Evolutionary conservation across 306 rosid genomes (phyloP), one percentile per base, ranked within the genome.

Genomic region (Quillaja saponaria): DNA sequence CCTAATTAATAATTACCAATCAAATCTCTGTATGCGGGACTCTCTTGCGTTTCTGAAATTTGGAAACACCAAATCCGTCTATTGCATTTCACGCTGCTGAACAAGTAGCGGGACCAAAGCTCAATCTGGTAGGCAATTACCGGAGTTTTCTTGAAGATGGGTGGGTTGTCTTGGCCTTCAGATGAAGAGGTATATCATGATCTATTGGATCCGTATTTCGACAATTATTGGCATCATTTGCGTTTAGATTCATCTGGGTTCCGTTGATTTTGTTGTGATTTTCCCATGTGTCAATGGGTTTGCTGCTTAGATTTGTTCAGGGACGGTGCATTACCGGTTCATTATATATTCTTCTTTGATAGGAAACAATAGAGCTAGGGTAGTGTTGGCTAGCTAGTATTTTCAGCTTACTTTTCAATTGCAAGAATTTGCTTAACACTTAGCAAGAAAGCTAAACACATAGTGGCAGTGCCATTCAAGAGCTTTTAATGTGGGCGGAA

Each of bases 101-200:
- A 13, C 35, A 19, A 49, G 34, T 15, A 45, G 15, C 49, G 15
- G n/a, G 4, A n/a, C 35, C 15, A 16, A 17, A 42, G 2, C 6
- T 40, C 49, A 41, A 62, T 48, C 57, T 17, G 68, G 21, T 46
- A 38, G 14, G 9, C 49, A 14, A 21, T 40, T 44, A 11, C 17
- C 53, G 13, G 38, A 34, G 42, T 58, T 10, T 39, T 34, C 15
- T 45, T 6, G 12, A 8, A 8, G 12, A 84, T 87, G 97, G 85
- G 68, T 31, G 63, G 4, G 1, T 64, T 33, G 6, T 73, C 67
- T 12, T 91, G 97, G 97, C 97, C 97, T 35, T 78, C 85, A 9
- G 65, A 63, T 48, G n/a, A 66, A 8, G 85, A 86, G 95, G 97
- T 91, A 78, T 72, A 20, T 60, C 51, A 10, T 34, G 61, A 66